Percentiles rank a stretch among this genome's conserved stretches.
These are phyloP conservation scores for Pyrus betulifolia DNA, from an alignment of 306 rosid species.

Conservation along the genomic window DNA sequence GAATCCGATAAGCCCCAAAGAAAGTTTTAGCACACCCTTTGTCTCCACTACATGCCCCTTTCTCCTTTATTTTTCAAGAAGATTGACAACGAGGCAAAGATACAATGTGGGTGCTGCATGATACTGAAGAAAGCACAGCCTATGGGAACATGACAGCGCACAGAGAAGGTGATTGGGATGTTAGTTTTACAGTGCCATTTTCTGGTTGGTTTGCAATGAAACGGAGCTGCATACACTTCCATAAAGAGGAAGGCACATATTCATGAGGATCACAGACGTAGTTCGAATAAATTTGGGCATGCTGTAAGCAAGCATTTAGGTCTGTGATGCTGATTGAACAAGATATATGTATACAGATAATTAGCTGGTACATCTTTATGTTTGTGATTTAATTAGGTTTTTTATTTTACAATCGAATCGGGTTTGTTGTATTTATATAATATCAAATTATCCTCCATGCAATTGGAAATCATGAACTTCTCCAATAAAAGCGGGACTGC, in stretches of 20 bases:
- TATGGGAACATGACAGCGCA: slow-evolving; percentile 20
- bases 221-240: not conserved
- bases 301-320: not conserved
- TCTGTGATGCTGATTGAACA: not conserved
- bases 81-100: not conserved
- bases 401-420: not conserved
- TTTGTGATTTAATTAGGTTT: not conserved
- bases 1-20: slow-evolving; percentile 8
- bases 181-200: slow-evolving; percentile 1
- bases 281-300: not conserved
- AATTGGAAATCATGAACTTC: not conserved
- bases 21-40: slow-evolving; percentile 23
- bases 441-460: too few relatives aligned
- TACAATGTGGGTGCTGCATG: slow-evolving; percentile 7
- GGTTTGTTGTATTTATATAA: not conserved
- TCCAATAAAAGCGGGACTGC: not conserved
- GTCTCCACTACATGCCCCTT: slow-evolving; percentile 9
- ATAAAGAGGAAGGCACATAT: not conserved
- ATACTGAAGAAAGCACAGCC: slow-evolving; percentile 9
- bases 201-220: not conserved
- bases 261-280: not conserved
- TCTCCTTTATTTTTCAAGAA: slow-evolving; percentile 9
- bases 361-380: not conserved
- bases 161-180: not conserved
- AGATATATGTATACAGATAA: not conserved